phyloP scores from a whole-genome alignment of 2,329 filamentous ascomycete species.

The Gnomoniopsis sp. region DNA sequence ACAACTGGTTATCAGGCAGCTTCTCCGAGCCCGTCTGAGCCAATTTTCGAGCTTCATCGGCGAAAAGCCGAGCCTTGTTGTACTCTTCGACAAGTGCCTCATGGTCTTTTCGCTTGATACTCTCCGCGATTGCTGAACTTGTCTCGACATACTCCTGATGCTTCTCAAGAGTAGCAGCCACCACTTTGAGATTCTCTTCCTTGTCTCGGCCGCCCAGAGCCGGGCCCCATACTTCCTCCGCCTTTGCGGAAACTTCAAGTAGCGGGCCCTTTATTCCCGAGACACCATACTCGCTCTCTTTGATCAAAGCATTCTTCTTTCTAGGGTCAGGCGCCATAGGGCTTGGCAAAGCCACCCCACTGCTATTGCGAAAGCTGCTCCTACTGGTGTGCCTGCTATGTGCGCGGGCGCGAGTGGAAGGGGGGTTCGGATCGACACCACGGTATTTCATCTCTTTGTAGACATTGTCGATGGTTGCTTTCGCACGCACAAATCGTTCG shows the following conservation, averaged over 20 bases:
- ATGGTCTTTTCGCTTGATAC: slow-evolving; percentile 88
- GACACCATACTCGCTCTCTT: slow-evolving; percentile 90
- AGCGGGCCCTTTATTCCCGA: slow-evolving; percentile 84
- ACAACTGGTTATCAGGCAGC: slow-evolving; percentile 74
- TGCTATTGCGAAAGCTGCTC: slow-evolving; percentile 57
- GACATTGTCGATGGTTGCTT: slow-evolving; percentile 97
- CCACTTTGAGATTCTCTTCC: slow-evolving; percentile 78
- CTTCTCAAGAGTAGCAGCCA: slow-evolving; percentile 72
- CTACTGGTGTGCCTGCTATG: slow-evolving; percentile 69
- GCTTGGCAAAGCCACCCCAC: slow-evolving; percentile 32
- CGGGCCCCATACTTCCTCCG: slow-evolving; percentile 96
- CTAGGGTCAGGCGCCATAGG: slow-evolving; percentile 49
- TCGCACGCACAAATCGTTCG: slow-evolving; percentile 94
- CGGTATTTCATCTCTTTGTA: slow-evolving; percentile 94
- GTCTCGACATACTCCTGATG: slow-evolving; percentile 82
- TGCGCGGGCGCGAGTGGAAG: slow-evolving; percentile 32
- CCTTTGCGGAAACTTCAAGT: slow-evolving; percentile 86
- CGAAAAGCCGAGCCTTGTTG: slow-evolving; percentile 74
- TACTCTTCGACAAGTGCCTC: slow-evolving; percentile 86
- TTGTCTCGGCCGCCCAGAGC: slow-evolving; percentile 87
- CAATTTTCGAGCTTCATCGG: slow-evolving; percentile 71
- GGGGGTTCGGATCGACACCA: slow-evolving; percentile 50
- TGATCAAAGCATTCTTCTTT: slow-evolving; percentile 86
- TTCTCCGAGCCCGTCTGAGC: slow-evolving; percentile 52
- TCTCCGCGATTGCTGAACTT: slow-evolving; percentile 72